Percentiles rank a stretch among this genome's conserved stretches.
Evolutionary conservation across 768 basidiomycete species (phyloP).

Genomic region (Lactifluus hygrophoroides): DNA sequence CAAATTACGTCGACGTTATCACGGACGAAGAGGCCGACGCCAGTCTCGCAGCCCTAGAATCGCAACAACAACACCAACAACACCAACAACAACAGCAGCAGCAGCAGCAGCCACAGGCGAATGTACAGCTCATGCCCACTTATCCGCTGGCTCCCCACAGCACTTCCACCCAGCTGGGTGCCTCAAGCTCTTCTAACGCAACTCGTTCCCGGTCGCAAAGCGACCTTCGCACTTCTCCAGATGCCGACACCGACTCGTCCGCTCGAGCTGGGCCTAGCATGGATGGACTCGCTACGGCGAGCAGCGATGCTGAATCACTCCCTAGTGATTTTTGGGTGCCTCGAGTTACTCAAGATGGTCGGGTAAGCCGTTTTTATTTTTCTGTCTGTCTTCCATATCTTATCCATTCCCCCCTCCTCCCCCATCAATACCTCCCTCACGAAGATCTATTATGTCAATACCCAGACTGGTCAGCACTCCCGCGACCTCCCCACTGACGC

Average conservation of each 20-base stretch:
- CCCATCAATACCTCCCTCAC: neutral
- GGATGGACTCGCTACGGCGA: slow-evolving; percentile 26
- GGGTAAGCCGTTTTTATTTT: slow-evolving; percentile 43
- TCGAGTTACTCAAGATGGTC: slow-evolving; percentile 69
- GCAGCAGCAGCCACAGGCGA: neutral
- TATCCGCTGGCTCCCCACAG: slow-evolving; percentile 17
- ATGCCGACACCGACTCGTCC: slow-evolving; percentile 32
- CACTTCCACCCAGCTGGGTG: slow-evolving; percentile 31
- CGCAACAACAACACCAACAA: slow-evolving; percentile 18
- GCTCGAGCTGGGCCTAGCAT: slow-evolving; percentile 30
- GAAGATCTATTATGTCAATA: slow-evolving; percentile 94
- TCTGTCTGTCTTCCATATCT: neutral
- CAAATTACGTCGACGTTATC: slow-evolving; percentile 82
- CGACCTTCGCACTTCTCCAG: slow-evolving; percentile 49
- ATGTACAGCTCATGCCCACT: slow-evolving; percentile 1
- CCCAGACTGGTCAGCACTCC: slow-evolving; percentile 73
- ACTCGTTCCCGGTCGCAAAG: slow-evolving; percentile 27
- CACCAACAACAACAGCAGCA: slow-evolving; percentile 5
- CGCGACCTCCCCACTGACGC: slow-evolving; percentile 75
- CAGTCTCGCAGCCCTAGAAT: slow-evolving; percentile 45
- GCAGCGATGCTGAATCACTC: slow-evolving; percentile 26
- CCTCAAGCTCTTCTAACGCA: slow-evolving; percentile 27
- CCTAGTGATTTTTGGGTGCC: slow-evolving; percentile 90
- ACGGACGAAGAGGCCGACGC: slow-evolving; percentile 74
- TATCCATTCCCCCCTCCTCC: neutral